Conservation (phyloP, 2,329 filamentous ascomycete species). For the Beauveria varroae region DNA sequence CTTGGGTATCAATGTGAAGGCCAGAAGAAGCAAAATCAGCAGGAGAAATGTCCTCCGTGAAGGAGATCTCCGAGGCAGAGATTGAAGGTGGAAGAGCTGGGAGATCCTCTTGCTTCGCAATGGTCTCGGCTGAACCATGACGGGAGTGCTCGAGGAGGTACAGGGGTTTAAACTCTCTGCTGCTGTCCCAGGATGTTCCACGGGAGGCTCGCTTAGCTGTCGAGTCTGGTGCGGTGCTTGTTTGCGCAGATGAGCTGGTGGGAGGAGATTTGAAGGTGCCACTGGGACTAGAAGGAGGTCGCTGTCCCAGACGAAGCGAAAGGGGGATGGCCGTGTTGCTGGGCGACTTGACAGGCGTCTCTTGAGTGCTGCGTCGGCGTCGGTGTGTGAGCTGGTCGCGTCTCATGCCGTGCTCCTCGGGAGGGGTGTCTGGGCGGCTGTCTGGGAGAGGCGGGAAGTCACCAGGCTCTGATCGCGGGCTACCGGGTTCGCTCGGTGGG, state of each 20-base stretch:
- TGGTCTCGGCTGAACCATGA: conserved; percentile 26
- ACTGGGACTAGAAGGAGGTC: conserved; percentile 36
- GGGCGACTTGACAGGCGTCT: conserved; percentile 41
- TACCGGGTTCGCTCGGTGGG: conserved; percentile 51
- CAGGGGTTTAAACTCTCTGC: conserved; percentile 69
- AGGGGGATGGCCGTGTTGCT: conserved; percentile 53
- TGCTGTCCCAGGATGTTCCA: conserved; percentile 55
- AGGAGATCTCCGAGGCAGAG: conserved; percentile 25
- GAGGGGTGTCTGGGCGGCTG: conserved; percentile 51
- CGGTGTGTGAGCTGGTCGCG: conserved; percentile 35
- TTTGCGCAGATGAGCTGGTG: conserved; percentile 22
- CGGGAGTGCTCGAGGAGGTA: conserved; percentile 66
- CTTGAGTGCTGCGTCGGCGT: conserved; percentile 42
- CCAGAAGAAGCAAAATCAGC: conserved; percentile 17
- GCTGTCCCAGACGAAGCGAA: conserved; percentile 43
- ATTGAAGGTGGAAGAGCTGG: conserved; percentile 41
- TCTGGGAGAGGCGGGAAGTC: conserved; percentile 47
- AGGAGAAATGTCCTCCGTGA: conserved; percentile 21
- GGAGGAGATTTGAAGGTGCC: conserved; percentile 31
- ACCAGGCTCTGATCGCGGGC: conserved; percentile 29
- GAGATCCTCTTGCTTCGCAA: conserved; percentile 28
- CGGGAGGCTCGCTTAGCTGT: conserved; percentile 34
- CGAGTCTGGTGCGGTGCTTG: conserved; percentile 25
- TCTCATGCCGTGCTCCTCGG: conserved; percentile 36
- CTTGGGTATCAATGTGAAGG: conserved; percentile 35